A percentile compares a stretch with the other conserved stretches of the same genome.
Conservation (phyloP, 2,329 filamentous ascomycete genomes). For the Xylariaceae sp. region DNA sequence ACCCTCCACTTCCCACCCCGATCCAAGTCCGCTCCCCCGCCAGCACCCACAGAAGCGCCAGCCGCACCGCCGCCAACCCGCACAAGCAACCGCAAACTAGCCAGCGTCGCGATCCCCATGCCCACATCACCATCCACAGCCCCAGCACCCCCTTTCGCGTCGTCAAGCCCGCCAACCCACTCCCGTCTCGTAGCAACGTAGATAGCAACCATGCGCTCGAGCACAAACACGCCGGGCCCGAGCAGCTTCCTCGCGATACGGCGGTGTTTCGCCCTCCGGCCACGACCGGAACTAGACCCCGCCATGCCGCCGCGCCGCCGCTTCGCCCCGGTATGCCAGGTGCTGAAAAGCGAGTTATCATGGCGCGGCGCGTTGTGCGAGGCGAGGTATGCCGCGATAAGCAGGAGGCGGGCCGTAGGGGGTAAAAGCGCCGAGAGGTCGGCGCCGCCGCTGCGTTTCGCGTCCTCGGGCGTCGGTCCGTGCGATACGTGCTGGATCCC, state of each 20-base stretch:
- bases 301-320: conserved; percentile 40
- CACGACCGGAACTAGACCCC: neutral
- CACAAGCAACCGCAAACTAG: conserved; percentile 64
- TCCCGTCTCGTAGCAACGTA: conserved; percentile 62
- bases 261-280: conserved; percentile 48
- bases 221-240: conserved; percentile 69
- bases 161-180: conserved; percentile 41
- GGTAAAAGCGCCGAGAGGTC: conserved; percentile 60
- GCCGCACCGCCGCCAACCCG: conserved; percentile 65
- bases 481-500: conserved; percentile 44
- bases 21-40: conserved; percentile 70
- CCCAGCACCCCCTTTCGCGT: conserved; percentile 36
- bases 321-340: conserved; percentile 54
- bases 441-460: conserved; percentile 21
- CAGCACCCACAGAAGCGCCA: conserved; percentile 56
- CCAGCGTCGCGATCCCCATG: conserved; percentile 67
- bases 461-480: no score
- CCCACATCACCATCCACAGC: conserved; percentile 52
- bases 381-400: conserved; percentile 74
- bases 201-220: conserved; percentile 76
- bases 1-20: conserved; percentile 70
- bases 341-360: conserved; percentile 72
- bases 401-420: conserved; percentile 67
- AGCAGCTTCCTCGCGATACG: conserved; percentile 75
- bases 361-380: conserved; percentile 74